These are phyloP conservation scores for Batrachochytrium dendrobatidis DNA, from an alignment of 371 early-diverging fungal species.

Conservation along the genomic window DNA sequence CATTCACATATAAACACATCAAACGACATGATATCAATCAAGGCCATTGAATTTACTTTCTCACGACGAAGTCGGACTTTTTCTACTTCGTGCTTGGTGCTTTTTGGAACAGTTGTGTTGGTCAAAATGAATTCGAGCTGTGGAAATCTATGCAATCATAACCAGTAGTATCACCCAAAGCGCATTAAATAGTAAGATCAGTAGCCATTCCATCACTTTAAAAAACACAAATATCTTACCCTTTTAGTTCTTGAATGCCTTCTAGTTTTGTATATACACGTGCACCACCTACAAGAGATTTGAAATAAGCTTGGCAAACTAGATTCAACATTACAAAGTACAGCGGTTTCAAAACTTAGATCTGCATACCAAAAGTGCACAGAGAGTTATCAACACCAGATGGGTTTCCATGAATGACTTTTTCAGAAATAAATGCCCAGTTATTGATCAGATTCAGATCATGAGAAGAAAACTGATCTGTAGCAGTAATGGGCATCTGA, in stretches of 20 bases:
- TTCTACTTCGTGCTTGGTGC: conserved; percentile 81
- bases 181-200: not conserved
- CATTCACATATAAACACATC: no score
- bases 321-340: no score
- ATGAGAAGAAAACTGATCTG: conserved; percentile 8
- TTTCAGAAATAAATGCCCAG: conserved; percentile 86
- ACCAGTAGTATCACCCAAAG: not conserved
- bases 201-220: not conserved
- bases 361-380: conserved; percentile 64
- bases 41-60: conserved; percentile 43
- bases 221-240: conserved; percentile 10
- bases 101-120: conserved; percentile 81
- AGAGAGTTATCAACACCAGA: conserved; percentile 93
- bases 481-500: not conserved
- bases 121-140: conserved; percentile 68
- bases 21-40: no score
- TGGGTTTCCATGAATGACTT: conserved; percentile 91
- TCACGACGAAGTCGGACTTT: conserved; percentile 58
- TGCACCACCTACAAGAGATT: conserved; percentile 38
- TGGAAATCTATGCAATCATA: conserved; percentile 41
- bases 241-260: conserved; percentile 9
- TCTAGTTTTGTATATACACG: conserved; percentile 49
- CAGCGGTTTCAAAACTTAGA: no score
- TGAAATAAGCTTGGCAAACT: not conserved
- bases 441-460: conserved; percentile 57